phyloP scores from a whole-genome alignment of 352 stramenopile species.

The Phytophthora crassamura region DNA sequence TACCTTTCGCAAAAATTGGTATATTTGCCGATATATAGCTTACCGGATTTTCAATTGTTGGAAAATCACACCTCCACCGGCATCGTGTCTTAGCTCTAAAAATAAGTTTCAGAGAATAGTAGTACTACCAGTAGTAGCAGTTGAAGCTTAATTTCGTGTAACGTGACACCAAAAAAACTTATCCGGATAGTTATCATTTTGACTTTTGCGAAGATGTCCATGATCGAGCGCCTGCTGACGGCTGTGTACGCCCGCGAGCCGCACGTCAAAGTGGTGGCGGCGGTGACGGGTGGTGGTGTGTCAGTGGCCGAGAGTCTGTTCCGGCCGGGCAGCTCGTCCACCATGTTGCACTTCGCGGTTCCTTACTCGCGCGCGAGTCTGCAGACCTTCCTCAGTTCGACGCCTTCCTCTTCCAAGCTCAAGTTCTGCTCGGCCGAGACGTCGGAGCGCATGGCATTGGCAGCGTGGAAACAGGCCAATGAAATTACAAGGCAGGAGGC shows the following conservation, averaged over 20 bases:
- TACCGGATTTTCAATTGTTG: too few relatives aligned
- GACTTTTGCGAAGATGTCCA: background rate
- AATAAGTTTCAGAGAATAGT: too few relatives aligned
- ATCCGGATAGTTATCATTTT: too few relatives aligned
- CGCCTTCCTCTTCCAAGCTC: conserved; percentile 17
- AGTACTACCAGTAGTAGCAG: too few relatives aligned
- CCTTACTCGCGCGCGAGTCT: conserved; percentile 74
- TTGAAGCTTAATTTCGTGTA: too few relatives aligned
- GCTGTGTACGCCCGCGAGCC: conserved; percentile 63
- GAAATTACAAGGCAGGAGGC: conserved; percentile 45
- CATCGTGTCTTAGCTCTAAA: too few relatives aligned
- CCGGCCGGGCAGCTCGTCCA: conserved; percentile 65
- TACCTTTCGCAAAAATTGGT: too few relatives aligned
- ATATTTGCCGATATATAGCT: too few relatives aligned
- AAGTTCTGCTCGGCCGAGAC: conserved; percentile 70
- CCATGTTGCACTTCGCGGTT: conserved; percentile 73
- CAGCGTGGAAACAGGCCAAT: conserved; percentile 58
- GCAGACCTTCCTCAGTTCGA: conserved; percentile 50
- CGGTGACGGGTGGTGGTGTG: conserved; percentile 62
- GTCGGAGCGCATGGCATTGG: conserved; percentile 65
- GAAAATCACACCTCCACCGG: too few relatives aligned
- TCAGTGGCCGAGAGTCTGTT: conserved; percentile 59
- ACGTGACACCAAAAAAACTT: too few relatives aligned
- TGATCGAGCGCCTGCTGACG: conserved; percentile 60
- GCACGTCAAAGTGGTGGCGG: conserved; percentile 60